Evolutionary conservation across 306 rosid species (phyloP), one percentile per base, ranked within the genome.

Genomic region (Acacia confusa): DNA sequence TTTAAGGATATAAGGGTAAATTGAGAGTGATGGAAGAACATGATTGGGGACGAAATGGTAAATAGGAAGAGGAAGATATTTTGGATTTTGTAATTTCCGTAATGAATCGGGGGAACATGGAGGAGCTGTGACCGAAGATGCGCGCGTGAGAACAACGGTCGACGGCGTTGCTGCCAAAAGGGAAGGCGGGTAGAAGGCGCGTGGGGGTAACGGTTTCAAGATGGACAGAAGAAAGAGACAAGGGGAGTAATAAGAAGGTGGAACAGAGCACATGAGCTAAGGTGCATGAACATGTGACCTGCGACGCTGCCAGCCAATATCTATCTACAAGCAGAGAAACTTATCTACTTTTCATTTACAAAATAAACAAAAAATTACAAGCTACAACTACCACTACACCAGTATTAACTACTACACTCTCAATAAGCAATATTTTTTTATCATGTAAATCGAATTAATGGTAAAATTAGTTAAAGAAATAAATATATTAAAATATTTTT

Each of bases 251-350:
- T 25, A 45, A 83, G 89, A 72, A 83, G 38, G 25, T 30, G 83
- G 13, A 75, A 84, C 81, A 75, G 45, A 27, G 25, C 87, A 75
- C 83, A 78, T 86, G 88, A 86, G 86, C 81, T 71, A 50, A 41
- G 82, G 70, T 86, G 64, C 75, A 28, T 68, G 45, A 47, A 12
- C 90, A 89, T 81, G 88, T 87, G 92, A 86, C 74, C 78, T 81
- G 84, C 87, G 83, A 52, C 79, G 27, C 36, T 68, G 88, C 85
- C 86, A 79, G 79, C 86, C 79, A 85, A 81, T 78, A 66, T 65
- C 75, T 30, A 10, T 57, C 75, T 30, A n/a, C n/a, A n/a, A 14
- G 7, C 60, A 60, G 63, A n/a, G 19, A 50, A 30, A 28, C 16
- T 52, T 19, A 6, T 44, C 38, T 6, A 41, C 43, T 58, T 3